phyloP scores from a whole-genome alignment of 495 filamentous ascomycete genomes.

The Hypomontagnella monticulosa region DNA sequence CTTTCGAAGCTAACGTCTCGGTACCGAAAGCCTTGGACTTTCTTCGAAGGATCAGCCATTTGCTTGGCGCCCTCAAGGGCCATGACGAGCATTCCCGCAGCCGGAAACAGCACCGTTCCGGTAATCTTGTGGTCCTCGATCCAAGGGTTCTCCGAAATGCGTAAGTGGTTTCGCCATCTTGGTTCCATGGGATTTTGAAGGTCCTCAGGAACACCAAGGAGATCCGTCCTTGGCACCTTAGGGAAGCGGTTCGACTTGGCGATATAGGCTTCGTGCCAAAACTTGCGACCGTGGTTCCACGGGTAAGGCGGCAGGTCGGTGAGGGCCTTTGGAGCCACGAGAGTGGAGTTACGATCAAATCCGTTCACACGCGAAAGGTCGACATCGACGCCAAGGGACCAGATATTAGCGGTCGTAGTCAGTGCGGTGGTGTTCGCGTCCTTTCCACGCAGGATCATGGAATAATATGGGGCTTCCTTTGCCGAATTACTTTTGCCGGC shows the following conservation, averaged over 20 bases:
- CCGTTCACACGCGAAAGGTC: no score
- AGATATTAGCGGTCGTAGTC: no score
- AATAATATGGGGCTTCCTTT: no score
- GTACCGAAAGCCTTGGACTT: slow-evolving; percentile 17
- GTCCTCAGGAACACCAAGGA: slow-evolving; percentile 55
- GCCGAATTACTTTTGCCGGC: no score
- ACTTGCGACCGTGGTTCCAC: slow-evolving; percentile 58
- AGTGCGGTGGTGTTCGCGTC: no score
- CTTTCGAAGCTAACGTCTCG: slow-evolving; percentile 7
- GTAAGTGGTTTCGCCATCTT: slow-evolving; percentile 52
- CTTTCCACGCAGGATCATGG: no score
- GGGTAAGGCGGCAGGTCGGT: slow-evolving; percentile 51
- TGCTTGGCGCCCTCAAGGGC: slow-evolving; percentile 54
- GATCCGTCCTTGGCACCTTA: slow-evolving; percentile 45
- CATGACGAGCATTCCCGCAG: slow-evolving; percentile 55
- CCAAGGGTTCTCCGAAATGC: slow-evolving; percentile 53
- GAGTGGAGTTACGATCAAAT: no score
- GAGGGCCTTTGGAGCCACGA: no score
- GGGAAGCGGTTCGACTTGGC: slow-evolving; percentile 36
- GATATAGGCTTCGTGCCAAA: slow-evolving; percentile 56
- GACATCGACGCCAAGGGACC: no score
- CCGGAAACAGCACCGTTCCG: slow-evolving; percentile 53
- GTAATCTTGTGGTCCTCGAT: slow-evolving; percentile 55
- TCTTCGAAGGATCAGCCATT: no score
- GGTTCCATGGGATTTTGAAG: slow-evolving; percentile 50